These are phyloP conservation scores for Panaeolus papilionaceus DNA, from an alignment of 768 basidiomycete species.

Conservation along the genomic window DNA sequence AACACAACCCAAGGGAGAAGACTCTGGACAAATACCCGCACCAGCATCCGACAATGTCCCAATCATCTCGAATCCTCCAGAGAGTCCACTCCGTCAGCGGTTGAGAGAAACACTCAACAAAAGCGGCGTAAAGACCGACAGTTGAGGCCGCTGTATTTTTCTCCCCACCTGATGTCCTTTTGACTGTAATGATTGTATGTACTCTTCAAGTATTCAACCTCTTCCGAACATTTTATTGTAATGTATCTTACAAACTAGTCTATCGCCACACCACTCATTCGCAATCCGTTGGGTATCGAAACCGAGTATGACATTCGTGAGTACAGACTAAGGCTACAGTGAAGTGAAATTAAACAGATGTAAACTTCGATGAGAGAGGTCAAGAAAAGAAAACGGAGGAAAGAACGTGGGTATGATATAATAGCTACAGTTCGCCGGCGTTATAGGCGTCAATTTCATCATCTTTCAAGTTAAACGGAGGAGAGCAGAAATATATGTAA, in stretches of 20 bases:
- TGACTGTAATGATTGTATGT: neutral
- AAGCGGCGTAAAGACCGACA: constrained; percentile 12
- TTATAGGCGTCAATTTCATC: neutral
- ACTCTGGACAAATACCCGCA: constrained; percentile 10
- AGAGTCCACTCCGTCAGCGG: constrained; percentile 36
- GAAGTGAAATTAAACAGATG: constrained; percentile 10
- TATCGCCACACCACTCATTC: constrained; percentile 3
- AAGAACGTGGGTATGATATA: constrained; percentile 7
- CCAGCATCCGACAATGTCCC: constrained; percentile 16
- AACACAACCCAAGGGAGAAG: constrained; percentile 11
- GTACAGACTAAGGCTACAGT: constrained; percentile 14
- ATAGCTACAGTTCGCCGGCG: neutral
- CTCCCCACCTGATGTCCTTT: neutral
- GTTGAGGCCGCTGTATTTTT: neutral
- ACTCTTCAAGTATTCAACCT: neutral
- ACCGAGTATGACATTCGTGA: neutral
- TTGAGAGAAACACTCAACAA: constrained; percentile 36
- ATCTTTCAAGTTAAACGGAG: constrained; percentile 14
- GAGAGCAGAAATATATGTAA: constrained; percentile 11
- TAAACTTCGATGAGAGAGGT: neutral
- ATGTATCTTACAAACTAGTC: constrained; percentile 14
- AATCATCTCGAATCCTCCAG: constrained; percentile 27
- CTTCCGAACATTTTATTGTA: neutral
- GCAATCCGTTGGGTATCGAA: neutral
- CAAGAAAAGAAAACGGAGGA: neutral